Evolutionary conservation across 2,329 filamentous ascomycete genomes (phyloP).

Genomic region (Dactylellina parvicollis): DNA sequence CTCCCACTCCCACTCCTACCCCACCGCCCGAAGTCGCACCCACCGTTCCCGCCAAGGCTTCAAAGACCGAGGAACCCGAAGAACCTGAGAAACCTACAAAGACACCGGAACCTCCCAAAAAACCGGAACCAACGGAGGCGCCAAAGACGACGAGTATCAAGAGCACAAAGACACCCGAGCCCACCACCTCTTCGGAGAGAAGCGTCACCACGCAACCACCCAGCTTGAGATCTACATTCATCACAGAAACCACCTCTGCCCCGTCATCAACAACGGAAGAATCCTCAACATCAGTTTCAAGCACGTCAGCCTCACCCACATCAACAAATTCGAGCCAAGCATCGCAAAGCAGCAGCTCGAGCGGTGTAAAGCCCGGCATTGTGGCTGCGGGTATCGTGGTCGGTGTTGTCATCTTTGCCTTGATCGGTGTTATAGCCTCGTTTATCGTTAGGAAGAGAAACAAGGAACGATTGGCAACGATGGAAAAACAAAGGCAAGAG

Average conservation of each 20-base stretch:
- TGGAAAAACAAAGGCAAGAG: constrained; percentile 33
- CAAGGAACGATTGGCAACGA: constrained; percentile 12
- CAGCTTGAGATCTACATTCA: constrained; percentile 12
- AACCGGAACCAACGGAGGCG: constrained; percentile 14
- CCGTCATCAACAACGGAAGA: not conserved
- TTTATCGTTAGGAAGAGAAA: constrained; percentile 31
- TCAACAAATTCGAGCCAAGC: constrained; percentile 17
- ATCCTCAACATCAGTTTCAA: not conserved
- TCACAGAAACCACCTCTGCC: constrained; percentile 5
- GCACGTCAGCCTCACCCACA: constrained; percentile 8
- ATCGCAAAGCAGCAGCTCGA: not conserved
- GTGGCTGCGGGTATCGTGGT: constrained; percentile 42
- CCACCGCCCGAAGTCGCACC: constrained; percentile 8
- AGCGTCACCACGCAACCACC: constrained; percentile 16
- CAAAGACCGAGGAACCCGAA: constrained; percentile 11
- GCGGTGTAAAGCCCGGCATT: constrained; percentile 34
- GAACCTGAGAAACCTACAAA: constrained; percentile 24
- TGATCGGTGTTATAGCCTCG: constrained; percentile 22
- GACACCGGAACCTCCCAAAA: not conserved
- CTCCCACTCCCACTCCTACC: constrained; percentile 10
- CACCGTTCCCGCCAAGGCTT: constrained; percentile 20
- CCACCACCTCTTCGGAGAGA: not conserved
- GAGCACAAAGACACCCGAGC: not conserved
- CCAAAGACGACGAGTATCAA: constrained; percentile 25
- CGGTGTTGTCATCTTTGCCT: constrained; percentile 35